phyloP scores from a whole-genome alignment of 2,329 filamentous ascomycete genomes.

The Clathrospora elynae region DNA sequence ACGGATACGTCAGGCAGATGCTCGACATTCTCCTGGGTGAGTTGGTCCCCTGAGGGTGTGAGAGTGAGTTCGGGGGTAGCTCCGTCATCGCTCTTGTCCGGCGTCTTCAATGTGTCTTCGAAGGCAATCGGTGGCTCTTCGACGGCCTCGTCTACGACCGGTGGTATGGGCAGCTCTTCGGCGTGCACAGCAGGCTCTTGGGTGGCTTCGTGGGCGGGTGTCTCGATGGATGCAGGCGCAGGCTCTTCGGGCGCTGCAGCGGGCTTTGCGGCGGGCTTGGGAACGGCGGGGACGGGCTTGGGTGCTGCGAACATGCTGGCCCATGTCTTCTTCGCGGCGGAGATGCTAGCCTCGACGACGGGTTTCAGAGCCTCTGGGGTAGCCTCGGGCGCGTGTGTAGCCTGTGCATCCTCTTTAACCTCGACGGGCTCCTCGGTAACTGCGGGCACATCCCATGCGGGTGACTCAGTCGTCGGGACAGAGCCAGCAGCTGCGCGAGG shows the following conservation, averaged over 20 bases:
- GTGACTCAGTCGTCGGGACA: slow-evolving; percentile 72
- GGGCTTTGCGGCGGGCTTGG: slow-evolving; percentile 45
- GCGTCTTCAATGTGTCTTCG: slow-evolving; percentile 40
- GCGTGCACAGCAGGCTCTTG: slow-evolving; percentile 47
- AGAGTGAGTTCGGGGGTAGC: slow-evolving; percentile 59
- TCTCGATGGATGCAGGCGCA: slow-evolving; percentile 38
- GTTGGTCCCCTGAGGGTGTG: slow-evolving; percentile 75
- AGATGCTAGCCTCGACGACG: slow-evolving; percentile 33
- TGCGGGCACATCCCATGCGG: slow-evolving; percentile 62
- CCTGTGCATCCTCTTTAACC: slow-evolving; percentile 31
- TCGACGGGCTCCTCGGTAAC: slow-evolving; percentile 26
- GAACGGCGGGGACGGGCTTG: slow-evolving; percentile 52
- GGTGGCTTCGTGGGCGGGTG: slow-evolving; percentile 48
- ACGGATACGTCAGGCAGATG: slow-evolving; percentile 82
- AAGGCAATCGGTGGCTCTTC: slow-evolving; percentile 35
- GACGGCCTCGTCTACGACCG: slow-evolving; percentile 46
- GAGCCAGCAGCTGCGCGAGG: slow-evolving; percentile 61
- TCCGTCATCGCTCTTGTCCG: slow-evolving; percentile 53
- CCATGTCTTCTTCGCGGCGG: slow-evolving; percentile 58
- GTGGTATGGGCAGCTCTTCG: slow-evolving; percentile 49
- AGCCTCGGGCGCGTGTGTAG: slow-evolving; percentile 20
- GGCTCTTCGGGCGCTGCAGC: slow-evolving; percentile 48
- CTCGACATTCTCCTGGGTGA: slow-evolving; percentile 92
- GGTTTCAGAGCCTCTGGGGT: slow-evolving; percentile 26
- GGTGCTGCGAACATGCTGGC: slow-evolving; percentile 59